These are phyloP conservation scores for Vigna radiata DNA, from an alignment of 306 rosid genomes.

Conservation along the genomic window DNA sequence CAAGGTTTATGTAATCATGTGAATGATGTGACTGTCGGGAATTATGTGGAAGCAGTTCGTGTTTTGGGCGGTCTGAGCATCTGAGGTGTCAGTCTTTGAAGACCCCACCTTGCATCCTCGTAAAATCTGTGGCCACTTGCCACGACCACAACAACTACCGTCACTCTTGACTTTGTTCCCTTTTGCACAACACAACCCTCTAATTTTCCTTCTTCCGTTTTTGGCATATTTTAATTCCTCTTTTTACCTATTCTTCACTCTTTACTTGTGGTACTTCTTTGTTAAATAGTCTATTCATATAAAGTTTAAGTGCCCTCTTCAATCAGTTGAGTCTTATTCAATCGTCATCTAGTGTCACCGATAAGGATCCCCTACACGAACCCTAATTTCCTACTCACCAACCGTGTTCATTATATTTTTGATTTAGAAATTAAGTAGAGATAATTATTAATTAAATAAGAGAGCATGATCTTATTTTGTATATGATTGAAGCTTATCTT, in stretches of 20 bases:
- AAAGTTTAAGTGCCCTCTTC: conserved; percentile 28
- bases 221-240: not conserved
- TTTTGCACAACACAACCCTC: not conserved
- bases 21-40: conserved; percentile 51
- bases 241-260: not conserved
- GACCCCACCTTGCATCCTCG: conserved; percentile 45
- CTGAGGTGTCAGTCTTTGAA: conserved; percentile 42
- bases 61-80: conserved; percentile 45
- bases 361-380: conserved; percentile 22
- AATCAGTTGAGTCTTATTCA: conserved; percentile 20
- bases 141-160: conserved; percentile 26
- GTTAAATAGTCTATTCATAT: conserved; percentile 40
- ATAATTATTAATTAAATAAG: too few species aligned
- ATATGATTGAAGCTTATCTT: conserved; percentile 35
- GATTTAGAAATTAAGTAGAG: too few species aligned
- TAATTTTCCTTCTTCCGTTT: too few species aligned
- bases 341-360: conserved; percentile 1
- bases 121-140: conserved; percentile 35
- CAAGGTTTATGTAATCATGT: conserved; percentile 27
- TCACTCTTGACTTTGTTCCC: conserved; percentile 32
- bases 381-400: not conserved
- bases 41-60: conserved; percentile 48
- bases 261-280: conserved; percentile 32
- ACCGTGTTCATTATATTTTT: too few species aligned
- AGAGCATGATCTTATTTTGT: not conserved